Percentiles rank a stretch among this genome's conserved stretches.
These are phyloP conservation scores for Fusarium sp. DNA, from an alignment of 2,329 filamentous ascomycete genomes.

Conservation along the genomic window DNA sequence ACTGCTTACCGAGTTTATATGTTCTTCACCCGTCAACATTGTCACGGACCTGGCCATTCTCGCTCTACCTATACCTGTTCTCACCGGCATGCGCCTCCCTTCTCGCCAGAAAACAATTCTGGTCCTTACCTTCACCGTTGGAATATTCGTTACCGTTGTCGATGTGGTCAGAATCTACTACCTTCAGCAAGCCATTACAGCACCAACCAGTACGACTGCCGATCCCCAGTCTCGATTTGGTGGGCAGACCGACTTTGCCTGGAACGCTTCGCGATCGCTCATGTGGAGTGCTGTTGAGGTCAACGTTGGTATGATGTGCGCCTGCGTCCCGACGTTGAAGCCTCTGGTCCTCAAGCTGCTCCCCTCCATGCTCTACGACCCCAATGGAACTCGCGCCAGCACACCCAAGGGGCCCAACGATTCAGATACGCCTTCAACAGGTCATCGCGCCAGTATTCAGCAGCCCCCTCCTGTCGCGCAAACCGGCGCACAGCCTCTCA, in stretches of 20 bases:
- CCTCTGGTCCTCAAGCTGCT: constrained; percentile 76
- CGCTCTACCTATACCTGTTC: constrained; percentile 85
- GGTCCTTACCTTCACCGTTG: constrained; percentile 84
- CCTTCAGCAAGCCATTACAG: constrained; percentile 75
- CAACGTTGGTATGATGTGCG: constrained; percentile 88
- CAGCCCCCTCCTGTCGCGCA: constrained; percentile 38
- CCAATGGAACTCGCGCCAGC: constrained; percentile 52
- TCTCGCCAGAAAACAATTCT: constrained; percentile 88
- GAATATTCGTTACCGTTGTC: constrained; percentile 86
- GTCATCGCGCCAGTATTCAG: constrained; percentile 36
- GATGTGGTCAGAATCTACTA: constrained; percentile 92
- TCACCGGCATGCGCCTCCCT: constrained; percentile 86
- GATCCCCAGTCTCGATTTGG: constrained; percentile 59
- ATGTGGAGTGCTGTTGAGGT: constrained; percentile 97
- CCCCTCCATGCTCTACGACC: constrained; percentile 65
- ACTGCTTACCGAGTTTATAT: constrained; percentile 70
- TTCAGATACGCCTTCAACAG: constrained; percentile 42
- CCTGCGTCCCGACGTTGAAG: constrained; percentile 91
- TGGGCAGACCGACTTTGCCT: constrained; percentile 64
- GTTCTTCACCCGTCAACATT: constrained; percentile 89
- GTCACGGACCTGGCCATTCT: constrained; percentile 90
- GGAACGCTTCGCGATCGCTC: constrained; percentile 83
- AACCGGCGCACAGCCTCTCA: constrained; percentile 29
- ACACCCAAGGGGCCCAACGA: constrained; percentile 44
- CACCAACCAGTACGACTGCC: constrained; percentile 49